Percentiles rank a stretch among this genome's conserved stretches.
Conservation (phyloP, 345 rosid species). For the Firmiana major region DNA sequence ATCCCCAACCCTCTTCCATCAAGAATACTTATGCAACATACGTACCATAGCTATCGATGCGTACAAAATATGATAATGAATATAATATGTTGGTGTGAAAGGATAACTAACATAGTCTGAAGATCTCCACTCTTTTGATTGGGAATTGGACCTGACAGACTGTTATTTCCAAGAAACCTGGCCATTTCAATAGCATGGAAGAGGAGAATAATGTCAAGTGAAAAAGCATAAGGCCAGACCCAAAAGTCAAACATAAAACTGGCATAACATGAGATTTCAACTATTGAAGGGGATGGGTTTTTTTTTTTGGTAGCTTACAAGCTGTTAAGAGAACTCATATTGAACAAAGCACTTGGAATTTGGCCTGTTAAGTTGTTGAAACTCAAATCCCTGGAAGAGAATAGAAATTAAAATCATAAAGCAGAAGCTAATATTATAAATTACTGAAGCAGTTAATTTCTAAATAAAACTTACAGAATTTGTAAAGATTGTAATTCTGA, state of each 20-base stretch:
- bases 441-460: neutral
- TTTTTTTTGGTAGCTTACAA: neutral
- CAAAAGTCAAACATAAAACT: neutral
- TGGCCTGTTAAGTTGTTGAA: constrained; percentile 25
- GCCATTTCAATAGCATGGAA: neutral
- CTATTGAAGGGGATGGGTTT: neutral
- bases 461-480: constrained; percentile 22
- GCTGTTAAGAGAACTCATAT: neutral
- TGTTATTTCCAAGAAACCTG: constrained; percentile 13
- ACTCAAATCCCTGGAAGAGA: constrained; percentile 31
- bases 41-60: neutral
- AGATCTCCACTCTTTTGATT: constrained; percentile 4
- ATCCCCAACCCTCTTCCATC: neutral
- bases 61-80: no score
- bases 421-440: neutral
- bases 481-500: constrained; percentile 20
- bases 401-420: neutral
- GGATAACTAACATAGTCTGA: neutral
- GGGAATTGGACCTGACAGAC: constrained; percentile 4
- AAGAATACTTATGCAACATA: neutral
- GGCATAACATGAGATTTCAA: neutral
- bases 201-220: neutral
- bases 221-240: neutral
- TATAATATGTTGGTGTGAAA: neutral
- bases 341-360: constrained; percentile 4